Conservation (phyloP, 768 basidiomycete genomes). For the Russula ochroleuca region DNA sequence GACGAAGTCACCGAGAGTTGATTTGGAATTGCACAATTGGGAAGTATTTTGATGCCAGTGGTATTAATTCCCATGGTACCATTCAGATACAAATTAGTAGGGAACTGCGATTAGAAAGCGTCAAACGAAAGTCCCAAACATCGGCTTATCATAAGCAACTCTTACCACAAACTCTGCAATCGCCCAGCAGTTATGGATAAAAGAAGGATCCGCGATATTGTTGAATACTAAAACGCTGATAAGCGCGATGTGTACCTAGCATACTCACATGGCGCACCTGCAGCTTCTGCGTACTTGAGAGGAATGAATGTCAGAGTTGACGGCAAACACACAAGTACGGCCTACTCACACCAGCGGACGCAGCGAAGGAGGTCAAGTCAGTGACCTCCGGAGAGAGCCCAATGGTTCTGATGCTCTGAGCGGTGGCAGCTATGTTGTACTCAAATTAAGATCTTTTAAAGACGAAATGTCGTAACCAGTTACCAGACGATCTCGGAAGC, state of each 20-base stretch:
- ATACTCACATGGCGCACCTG: slow-evolving; percentile 15
- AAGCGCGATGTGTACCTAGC: slow-evolving; percentile 30
- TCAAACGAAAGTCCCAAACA: neutral
- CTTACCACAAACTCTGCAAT: slow-evolving; percentile 49
- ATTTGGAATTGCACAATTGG: slow-evolving; percentile 46
- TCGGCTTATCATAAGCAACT: neutral
- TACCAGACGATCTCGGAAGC: slow-evolving; percentile 33
- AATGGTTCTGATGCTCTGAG: slow-evolving; percentile 13
- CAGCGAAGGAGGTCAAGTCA: slow-evolving; percentile 18
- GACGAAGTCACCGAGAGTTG: slow-evolving; percentile 26
- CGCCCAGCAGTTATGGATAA: slow-evolving; percentile 50
- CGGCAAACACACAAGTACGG: slow-evolving; percentile 36
- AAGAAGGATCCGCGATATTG: slow-evolving; percentile 53
- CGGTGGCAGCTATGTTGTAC: slow-evolving; percentile 9
- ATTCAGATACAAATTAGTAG: slow-evolving; percentile 43
- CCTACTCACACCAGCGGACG: slow-evolving; percentile 26
- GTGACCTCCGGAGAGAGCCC: slow-evolving; percentile 19
- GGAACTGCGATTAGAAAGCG: slow-evolving; percentile 37
- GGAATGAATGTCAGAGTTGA: neutral
- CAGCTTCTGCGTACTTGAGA: slow-evolving; percentile 23
- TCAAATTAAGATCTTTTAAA: neutral
- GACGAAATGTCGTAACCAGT: slow-evolving; percentile 23
- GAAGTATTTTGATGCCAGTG: slow-evolving; percentile 43
- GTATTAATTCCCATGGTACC: slow-evolving; percentile 51
- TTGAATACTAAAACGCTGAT: slow-evolving; percentile 45